These are phyloP conservation scores for Thelephora terrestris DNA, from an alignment of 1,284 basidiomycete genomes.

Conservation along the genomic window DNA sequence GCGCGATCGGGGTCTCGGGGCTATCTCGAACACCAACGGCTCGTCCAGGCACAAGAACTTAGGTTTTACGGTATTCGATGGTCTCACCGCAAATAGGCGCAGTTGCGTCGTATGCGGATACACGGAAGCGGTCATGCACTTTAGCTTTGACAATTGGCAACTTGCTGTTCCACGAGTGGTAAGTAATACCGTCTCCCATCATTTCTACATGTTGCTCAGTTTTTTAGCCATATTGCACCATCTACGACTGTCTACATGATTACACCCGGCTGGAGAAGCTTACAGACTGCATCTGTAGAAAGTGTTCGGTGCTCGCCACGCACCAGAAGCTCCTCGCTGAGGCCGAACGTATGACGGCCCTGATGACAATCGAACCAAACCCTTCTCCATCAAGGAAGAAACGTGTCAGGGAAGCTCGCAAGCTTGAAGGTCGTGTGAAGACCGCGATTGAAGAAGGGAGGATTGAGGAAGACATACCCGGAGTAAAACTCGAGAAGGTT, in stretches of 20 bases:
- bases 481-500: conserved; percentile 65
- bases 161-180: conserved; percentile 61
- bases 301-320: conserved; percentile 71
- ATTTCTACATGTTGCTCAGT: not conserved
- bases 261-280: conserved; percentile 78
- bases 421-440: conserved; percentile 49
- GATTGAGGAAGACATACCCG: conserved; percentile 72
- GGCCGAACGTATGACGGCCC: conserved; percentile 40
- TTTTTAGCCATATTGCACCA: conserved; percentile 39
- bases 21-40: conserved; percentile 20
- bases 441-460: conserved; percentile 61
- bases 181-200: conserved; percentile 16
- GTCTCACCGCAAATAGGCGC: conserved; percentile 72
- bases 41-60: conserved; percentile 29
- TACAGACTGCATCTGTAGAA: conserved; percentile 76
- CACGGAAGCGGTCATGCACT: conserved; percentile 84
- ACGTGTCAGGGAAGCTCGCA: conserved; percentile 56
- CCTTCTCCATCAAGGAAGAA: conserved; percentile 59
- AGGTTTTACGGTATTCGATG: conserved; percentile 67
- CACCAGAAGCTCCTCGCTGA: conserved; percentile 48
- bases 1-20: conserved; percentile 59
- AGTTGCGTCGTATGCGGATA: conserved; percentile 79
- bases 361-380: conserved; percentile 29
- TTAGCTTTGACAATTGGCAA: conserved; percentile 75
- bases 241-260: conserved; percentile 69